Evolutionary conservation across 345 rosid species (phyloP).

Genomic region (Bretschneidera sinensis): DNA sequence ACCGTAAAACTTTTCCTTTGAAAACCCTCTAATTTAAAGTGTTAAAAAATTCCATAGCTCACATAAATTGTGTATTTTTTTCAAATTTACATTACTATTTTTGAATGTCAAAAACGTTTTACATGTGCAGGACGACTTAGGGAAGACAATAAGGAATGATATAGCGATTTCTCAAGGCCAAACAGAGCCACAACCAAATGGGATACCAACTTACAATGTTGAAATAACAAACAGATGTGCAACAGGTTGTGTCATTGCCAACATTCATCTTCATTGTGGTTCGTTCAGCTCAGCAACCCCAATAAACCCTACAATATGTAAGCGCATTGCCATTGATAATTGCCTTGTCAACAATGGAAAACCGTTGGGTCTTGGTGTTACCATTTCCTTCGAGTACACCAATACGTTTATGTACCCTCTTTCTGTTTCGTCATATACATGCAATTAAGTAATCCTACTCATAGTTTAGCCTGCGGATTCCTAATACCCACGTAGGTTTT

Average conservation of each 20-base stretch:
- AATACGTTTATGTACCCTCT: neutral
- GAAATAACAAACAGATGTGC: neutral
- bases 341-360: conserved; percentile 6
- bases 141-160: neutral
- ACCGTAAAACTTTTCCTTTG: too few relatives aligned
- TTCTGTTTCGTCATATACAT: too few relatives aligned
- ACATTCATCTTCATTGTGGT: neutral
- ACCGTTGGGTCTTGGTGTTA: neutral
- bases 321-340: too few relatives aligned
- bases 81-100: too few relatives aligned
- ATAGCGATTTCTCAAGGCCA: neutral
- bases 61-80: too few relatives aligned
- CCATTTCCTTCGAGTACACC: neutral
- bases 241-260: neutral
- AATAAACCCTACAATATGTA: neutral
- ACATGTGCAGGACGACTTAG: too few relatives aligned
- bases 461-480: too few relatives aligned
- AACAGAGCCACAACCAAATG: neutral
- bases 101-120: too few relatives aligned
- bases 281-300: neutral
- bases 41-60: too few relatives aligned
- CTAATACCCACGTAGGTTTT: too few relatives aligned
- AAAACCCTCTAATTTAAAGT: too few relatives aligned
- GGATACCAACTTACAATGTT: neutral
- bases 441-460: too few relatives aligned